These are phyloP conservation scores for Sarcomyxa edulis DNA, from an alignment of 768 basidiomycete species.

Conservation along the genomic window DNA sequence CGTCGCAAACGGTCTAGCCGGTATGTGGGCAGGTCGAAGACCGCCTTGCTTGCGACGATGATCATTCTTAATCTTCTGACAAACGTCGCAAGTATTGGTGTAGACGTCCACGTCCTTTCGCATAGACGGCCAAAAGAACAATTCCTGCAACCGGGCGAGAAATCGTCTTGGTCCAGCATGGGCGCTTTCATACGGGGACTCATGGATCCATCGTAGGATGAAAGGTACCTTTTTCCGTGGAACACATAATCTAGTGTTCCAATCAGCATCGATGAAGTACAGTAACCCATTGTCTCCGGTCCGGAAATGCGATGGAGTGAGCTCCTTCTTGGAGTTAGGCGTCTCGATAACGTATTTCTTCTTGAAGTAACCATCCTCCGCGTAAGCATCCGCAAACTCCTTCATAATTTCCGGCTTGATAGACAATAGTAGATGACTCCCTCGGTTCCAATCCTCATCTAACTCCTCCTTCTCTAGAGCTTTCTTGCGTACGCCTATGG, in stretches of 20 bases:
- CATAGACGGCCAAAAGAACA: constrained; percentile 6
- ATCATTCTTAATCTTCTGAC: constrained; percentile 20
- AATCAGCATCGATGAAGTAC: no score
- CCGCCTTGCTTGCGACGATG: constrained; percentile 10
- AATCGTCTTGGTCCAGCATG: no score
- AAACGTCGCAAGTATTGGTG: constrained; percentile 14
- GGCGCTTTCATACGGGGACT: background rate
- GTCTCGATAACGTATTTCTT: background rate
- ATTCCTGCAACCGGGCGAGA: background rate
- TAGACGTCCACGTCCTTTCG: constrained; percentile 8
- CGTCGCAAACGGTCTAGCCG: constrained; percentile 13
- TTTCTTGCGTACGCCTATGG: background rate
- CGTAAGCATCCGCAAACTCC: background rate
- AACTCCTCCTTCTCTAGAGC: background rate
- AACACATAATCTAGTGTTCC: constrained; percentile 6
- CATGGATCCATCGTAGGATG: background rate
- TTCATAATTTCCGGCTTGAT: background rate
- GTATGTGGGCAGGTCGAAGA: constrained; percentile 15
- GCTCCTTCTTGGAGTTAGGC: background rate
- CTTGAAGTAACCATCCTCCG: constrained; percentile 2
- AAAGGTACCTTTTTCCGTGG: background rate
- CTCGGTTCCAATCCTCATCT: background rate
- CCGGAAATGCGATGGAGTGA: constrained; percentile 2
- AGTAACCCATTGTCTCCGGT: constrained; percentile 4
- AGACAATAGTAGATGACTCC: background rate